phyloP scores from a whole-genome alignment of 2,329 filamentous ascomycete genomes.

The Sporothrix dimorphospora region DNA sequence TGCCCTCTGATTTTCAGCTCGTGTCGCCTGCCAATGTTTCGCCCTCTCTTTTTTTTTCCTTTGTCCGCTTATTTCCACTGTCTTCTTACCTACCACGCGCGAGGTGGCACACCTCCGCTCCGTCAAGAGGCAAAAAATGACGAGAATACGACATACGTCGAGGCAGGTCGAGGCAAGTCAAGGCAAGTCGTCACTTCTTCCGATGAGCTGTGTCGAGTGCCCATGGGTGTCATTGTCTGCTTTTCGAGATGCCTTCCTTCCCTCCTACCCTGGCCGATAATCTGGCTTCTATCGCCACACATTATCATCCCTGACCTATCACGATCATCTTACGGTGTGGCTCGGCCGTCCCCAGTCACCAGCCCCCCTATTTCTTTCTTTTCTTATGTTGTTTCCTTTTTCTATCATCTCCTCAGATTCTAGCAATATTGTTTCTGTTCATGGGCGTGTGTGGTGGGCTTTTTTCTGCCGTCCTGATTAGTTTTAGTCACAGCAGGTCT shows the following conservation, averaged over 20 bases:
- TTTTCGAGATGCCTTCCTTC: neutral
- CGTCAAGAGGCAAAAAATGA: neutral
- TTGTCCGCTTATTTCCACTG: constrained; percentile 11
- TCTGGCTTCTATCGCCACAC: neutral
- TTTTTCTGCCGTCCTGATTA: neutral
- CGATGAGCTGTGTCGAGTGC: neutral
- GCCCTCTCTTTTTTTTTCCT: neutral
- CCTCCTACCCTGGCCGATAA: neutral
- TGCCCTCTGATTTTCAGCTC: constrained; percentile 20
- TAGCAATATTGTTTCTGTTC: neutral
- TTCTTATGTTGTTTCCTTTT: neutral
- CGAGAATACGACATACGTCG: neutral
- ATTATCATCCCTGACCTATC: neutral
- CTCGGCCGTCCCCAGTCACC: neutral
- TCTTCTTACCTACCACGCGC: neutral
- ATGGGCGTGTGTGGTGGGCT: neutral
- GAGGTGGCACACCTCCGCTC: constrained; percentile 12
- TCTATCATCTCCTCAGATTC: neutral
- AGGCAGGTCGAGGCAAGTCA: neutral
- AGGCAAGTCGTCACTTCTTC: neutral
- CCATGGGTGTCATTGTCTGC: neutral
- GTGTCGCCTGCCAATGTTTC: neutral
- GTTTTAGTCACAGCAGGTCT: neutral
- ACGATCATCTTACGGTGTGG: neutral
- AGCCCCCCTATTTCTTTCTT: neutral